A percentile compares a stretch with the other conserved stretches of the same genome.
phyloP scores from a whole-genome alignment of 129 eudicot genomes.

The Solidago caesia region DNA sequence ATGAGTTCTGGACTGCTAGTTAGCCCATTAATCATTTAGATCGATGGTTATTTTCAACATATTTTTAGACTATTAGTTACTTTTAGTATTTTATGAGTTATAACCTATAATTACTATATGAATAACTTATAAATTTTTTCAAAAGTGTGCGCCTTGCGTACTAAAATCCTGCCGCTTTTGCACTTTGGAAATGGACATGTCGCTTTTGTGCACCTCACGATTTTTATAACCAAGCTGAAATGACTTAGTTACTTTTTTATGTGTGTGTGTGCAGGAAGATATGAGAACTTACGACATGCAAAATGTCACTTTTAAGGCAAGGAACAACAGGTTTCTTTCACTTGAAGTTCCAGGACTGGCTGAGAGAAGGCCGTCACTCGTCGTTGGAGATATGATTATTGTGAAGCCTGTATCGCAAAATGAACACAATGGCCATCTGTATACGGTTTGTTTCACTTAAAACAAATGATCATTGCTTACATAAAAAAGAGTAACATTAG shows the following conservation, averaged over 20 bases:
- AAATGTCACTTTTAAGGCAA: constrained; percentile 44
- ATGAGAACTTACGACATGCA: constrained; percentile 79
- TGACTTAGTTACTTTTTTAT: constrained; percentile 17
- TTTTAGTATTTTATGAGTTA: too few species aligned
- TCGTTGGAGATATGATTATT: constrained; percentile 49
- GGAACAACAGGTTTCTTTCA: constrained; percentile 39
- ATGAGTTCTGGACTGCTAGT: too few species aligned
- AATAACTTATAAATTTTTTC: too few species aligned
- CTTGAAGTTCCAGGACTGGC: constrained; percentile 94
- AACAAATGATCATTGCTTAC: constrained; percentile 1
- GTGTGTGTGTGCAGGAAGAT: constrained; percentile 47
- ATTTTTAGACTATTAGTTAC: too few species aligned
- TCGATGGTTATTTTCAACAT: too few species aligned
- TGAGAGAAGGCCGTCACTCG: constrained; percentile 83
- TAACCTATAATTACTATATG: too few species aligned
- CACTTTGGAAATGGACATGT: too few species aligned
- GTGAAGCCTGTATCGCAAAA: constrained; percentile 53
- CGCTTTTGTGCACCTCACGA: too few species aligned
- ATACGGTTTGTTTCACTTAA: constrained; percentile 45
- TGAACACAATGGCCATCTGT: constrained; percentile 28
- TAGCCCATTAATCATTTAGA: too few species aligned
- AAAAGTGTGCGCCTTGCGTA: too few species aligned
- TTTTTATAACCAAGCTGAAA: not conserved
- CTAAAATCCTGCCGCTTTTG: too few species aligned
- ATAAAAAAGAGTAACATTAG: too few species aligned